Evolutionary conservation across 1,284 basidiomycete genomes (phyloP), one percentile per base, ranked within the genome.

Genomic region (Apiotrichum gracile): DNA sequence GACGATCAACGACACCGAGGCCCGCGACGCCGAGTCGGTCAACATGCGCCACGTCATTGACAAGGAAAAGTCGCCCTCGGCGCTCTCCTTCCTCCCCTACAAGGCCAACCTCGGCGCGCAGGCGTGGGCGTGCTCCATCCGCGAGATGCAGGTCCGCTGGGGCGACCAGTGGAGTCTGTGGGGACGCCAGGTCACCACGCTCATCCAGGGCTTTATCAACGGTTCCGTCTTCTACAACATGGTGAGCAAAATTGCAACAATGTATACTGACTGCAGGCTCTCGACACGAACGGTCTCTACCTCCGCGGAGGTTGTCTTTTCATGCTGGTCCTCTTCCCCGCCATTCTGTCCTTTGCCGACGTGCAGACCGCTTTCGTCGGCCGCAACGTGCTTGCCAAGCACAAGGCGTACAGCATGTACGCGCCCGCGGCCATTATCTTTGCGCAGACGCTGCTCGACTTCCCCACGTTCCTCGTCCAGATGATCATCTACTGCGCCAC

Each of bases 191-290:
- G 63, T 47, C 16, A 67, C 67, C 5, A 67, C 66, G 4, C 40
- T 70, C 27, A 58, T 70, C 40, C 64, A 65, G 49, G 65, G 65
- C 10, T 58, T 69, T 14, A 61, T 69, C 83, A 56, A 86, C 53
- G 88, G 90, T 13, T 87, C 85, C 0, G 80, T 86, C 33, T 94
- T 88, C 77, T 78, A 85, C 58, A 77, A 81, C 5, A 74, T 85
- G 45, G 42, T 43, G 19, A 38, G 37, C 21, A 76, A 6, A 88
- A 89, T 0, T 69, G 76, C 0, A 84, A 83, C 13, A 87, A 83
- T 5, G 51, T 47, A 48, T 14, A 19, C 37, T 38, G 37, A 38
- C 19, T 21, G 5, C 8, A 38, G 37, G 19, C 37, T 73, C 13
- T 52, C 37, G 47, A 77, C 82, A 0, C 77, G 83, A 19, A 71